A percentile compares a stretch with the other conserved stretches of the same genome.
Evolutionary conservation across 1,284 basidiomycete species (phyloP).

Genomic region (Inonotus obliquus): DNA sequence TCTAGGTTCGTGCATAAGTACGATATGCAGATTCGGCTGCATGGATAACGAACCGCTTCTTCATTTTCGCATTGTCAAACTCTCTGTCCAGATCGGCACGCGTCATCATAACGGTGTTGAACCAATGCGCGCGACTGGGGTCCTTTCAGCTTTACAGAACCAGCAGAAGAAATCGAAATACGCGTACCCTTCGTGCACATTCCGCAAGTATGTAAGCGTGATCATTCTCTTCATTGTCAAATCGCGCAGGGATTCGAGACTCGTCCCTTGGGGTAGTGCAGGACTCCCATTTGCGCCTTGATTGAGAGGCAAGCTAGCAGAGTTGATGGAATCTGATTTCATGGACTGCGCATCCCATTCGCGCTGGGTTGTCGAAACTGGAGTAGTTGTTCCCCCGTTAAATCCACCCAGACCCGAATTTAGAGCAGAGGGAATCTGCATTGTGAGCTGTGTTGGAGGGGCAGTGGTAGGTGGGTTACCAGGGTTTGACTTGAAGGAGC

Average conservation of each 20-base stretch:
- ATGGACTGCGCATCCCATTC: constrained; percentile 70
- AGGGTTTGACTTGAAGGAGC: constrained; percentile 56
- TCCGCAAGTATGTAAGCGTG: constrained; percentile 78
- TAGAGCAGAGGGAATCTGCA: constrained; percentile 20
- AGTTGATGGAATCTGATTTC: constrained; percentile 44
- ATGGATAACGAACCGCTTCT: constrained; percentile 54
- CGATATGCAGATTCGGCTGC: background rate
- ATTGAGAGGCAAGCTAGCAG: constrained; percentile 24
- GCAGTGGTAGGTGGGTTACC: constrained; percentile 29
- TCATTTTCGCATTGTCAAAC: constrained; percentile 72
- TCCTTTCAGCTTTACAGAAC: constrained; percentile 4
- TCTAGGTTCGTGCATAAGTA: constrained; percentile 34
- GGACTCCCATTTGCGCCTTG: constrained; percentile 35
- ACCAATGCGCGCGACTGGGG: constrained; percentile 77
- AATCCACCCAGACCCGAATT: constrained; percentile 12
- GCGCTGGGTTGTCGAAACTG: constrained; percentile 38
- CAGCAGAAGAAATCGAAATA: background rate
- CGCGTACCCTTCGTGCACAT: constrained; percentile 77
- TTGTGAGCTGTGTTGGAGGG: constrained; percentile 23
- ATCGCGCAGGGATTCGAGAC: constrained; percentile 71
- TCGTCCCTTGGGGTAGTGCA: constrained; percentile 53
- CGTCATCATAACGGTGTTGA: constrained; percentile 80
- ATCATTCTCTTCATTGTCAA: constrained; percentile 78
- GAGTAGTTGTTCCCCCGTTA: constrained; percentile 27
- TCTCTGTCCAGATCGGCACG: constrained; percentile 65